A percentile compares a stretch with the other conserved stretches of the same genome.
phyloP scores from a whole-genome alignment of 163 green algal species.

The Prototheca cutis region DNA sequence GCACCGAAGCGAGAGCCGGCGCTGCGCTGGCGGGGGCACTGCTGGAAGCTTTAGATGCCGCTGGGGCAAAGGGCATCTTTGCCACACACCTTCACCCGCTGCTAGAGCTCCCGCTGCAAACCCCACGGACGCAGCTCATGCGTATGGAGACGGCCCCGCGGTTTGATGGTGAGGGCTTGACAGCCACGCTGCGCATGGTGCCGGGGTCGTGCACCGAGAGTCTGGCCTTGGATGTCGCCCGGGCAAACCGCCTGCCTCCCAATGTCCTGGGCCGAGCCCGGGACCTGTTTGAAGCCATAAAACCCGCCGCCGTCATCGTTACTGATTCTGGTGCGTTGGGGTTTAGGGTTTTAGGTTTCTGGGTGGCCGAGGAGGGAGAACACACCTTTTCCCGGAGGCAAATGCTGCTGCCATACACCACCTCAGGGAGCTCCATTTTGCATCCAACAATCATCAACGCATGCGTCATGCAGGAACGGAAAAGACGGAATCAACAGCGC shows the following conservation, averaged over 20 bases:
- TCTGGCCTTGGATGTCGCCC: conserved; percentile 48
- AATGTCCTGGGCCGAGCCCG: conserved; percentile 23
- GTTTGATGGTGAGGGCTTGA: neutral
- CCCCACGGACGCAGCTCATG: conserved; percentile 20
- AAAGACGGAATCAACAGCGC: too few species aligned
- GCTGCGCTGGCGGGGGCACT: conserved; percentile 49
- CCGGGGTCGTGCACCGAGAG: conserved; percentile 40
- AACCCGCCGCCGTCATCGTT: too few species aligned
- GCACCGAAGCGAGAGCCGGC: conserved; percentile 63
- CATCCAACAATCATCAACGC: too few species aligned
- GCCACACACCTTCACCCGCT: conserved; percentile 85
- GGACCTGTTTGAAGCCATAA: conserved; percentile 16
- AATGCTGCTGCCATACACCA: too few species aligned
- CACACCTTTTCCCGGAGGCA: too few species aligned
- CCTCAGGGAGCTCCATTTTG: too few species aligned
- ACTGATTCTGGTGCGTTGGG: too few species aligned
- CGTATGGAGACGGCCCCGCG: conserved; percentile 21
- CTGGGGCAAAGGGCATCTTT: conserved; percentile 56
- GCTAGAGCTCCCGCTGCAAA: conserved; percentile 32
- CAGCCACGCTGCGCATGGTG: conserved; percentile 44
- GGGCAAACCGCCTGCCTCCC: conserved; percentile 16
- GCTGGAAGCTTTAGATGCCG: conserved; percentile 45
- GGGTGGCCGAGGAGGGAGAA: too few species aligned
- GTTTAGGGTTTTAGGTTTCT: too few species aligned
- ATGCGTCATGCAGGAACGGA: too few species aligned